Base-by-base conservation (phyloP, 345 rosid genomes). In the Populus nigra region DNA sequence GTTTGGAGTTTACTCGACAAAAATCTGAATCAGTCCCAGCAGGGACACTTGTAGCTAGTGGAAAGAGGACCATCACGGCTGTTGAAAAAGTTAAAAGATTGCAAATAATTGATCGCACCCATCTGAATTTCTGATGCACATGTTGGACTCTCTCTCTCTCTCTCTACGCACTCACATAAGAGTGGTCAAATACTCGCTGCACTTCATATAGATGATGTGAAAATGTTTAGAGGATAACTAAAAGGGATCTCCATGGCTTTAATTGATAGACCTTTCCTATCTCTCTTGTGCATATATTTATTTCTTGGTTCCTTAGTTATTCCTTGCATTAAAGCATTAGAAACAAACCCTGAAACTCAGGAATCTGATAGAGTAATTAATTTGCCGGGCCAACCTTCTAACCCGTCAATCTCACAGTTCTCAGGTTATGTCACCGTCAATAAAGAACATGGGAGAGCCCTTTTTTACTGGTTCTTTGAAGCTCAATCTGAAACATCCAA, bases 391-490 rank as follows among this genome's bases (percentile, higher is more conserved):
- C 94, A 91, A 81, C 91, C 94, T 25, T 45, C 78, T 9, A 76
- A 5, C 7, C 89, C 85, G 25, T 69, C 81, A 65, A 72, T 89
- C 80, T 80, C 88, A 11, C 94, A 89, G 4, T 91, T 88, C 88
- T 88, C 94, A 57, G 94, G 94, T 31, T 91, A 91, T 77, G 74
- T 91, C 79, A 88, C 86, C 12, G 91, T 89, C 75, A 80, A 87
- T 49, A 82, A 78, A 71, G 83, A 86, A 70, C 84, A 86, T 43
- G 87, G 90, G 41, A 82, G 92, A 79, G 89, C 92, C 65, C 91
- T 90, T 75, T 90, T 90, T 83, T 90, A 85, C 83, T 90, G 92
- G 94, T 90, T 90, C 84, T 91, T 89, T 43, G 90, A 91, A 84
- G 89, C 92, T 62, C 85, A 83, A 66, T 83, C 90, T 74, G 79